Evolutionary conservation across 306 rosid species (phyloP), one percentile per base, ranked within the genome.

Genomic region (Mimosa bimucronata): DNA sequence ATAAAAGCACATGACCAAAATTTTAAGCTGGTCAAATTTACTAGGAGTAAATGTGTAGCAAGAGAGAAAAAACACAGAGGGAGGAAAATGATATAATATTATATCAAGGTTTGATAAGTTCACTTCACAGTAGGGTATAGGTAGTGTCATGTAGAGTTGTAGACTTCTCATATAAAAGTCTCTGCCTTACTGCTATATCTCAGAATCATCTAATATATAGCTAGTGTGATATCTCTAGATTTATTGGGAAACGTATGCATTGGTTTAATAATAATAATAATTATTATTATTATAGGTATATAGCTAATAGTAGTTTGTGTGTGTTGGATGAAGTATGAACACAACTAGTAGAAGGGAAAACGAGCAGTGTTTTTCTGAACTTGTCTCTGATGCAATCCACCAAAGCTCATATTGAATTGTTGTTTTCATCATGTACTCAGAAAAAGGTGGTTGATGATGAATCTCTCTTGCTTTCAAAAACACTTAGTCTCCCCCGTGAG

Each of bases 341-440:
- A 68, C 72, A 57, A 45, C 50, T 45, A 76, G 66, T 66, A 79
- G 78, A 57, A 80, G 74, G 77, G 23, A 84, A 82, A 80, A 75
- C 79, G 77, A 81, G 86, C 83, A 82, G 91, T 82, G 87, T 69
- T 58, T 68, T 64, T 83, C 81, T 82, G 83, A 80, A 70, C 61
- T 74, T 38, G 74, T 74, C 52, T 34, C 45, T 75, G 71, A 48
- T 71, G 80, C 69, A 83, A 80, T 81, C 60, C 75, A 83, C 38
- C 38, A 34, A 34, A 81, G 66, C 82, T 79, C 57, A 81, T 81
- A 84, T 81, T 84, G 83, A 86, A 86, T 77, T 81, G 78, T 88
- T 85, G 92, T 81, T 84, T 86, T 88, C 83, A 88, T 77, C 85
- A 82, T 83, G 80, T 85, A 82, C 84, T 67, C 60, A 58, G 70